Base-by-base conservation (phyloP, 306 rosid species). In the Ammopiptanthus mongolicus region DNA sequence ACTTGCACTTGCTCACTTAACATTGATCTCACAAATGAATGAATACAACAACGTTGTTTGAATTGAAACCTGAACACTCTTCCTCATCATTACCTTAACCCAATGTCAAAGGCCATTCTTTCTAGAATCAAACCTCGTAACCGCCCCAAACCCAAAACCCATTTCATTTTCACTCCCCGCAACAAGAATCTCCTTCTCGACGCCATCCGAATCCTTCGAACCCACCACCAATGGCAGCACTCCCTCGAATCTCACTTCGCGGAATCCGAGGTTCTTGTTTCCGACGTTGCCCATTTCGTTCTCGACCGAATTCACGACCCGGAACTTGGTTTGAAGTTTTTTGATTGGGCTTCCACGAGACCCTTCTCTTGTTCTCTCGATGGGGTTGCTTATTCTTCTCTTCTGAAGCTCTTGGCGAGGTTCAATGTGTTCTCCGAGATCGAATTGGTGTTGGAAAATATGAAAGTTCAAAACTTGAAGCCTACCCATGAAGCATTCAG, bases 231-330 rank as follows among this genome's bases (percentile, higher is more conserved):
- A 3, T 93, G 85, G 86, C 90, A 87, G 5, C 79, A 87, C 1
- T 74, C 87, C 17, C 93, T 93, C 33, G 80, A 83, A 71, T 79
- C 84, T 74, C 88, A 46, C 18, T 89, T 91, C 48, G 76, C 80
- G 1, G 83, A 90, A 71, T 86, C 91, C 70, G 11, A 82, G 2
- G 61, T 85, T 5, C 59, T 58, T 15, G 89, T 86, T 65, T 83
- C 93, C 2, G 97, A 93, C 17, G 75, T 91, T 64, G 90, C 89
- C 78, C 93, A 93, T 81, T 91, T 89, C 73, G 88, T 93, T 44
- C 76, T 93, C 11, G 98, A 93, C 77, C 84, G 91, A 70, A 11
- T 89, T 1, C 73, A 82, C 46, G 78, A 80, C 31, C 86, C 86
- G 0, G 90, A 87, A 62, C 73, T 85, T 59, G 97, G 90, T 59